Evolutionary conservation across 805 yeast genomes (phyloP).

Genomic region (Barnettozyma populi): DNA sequence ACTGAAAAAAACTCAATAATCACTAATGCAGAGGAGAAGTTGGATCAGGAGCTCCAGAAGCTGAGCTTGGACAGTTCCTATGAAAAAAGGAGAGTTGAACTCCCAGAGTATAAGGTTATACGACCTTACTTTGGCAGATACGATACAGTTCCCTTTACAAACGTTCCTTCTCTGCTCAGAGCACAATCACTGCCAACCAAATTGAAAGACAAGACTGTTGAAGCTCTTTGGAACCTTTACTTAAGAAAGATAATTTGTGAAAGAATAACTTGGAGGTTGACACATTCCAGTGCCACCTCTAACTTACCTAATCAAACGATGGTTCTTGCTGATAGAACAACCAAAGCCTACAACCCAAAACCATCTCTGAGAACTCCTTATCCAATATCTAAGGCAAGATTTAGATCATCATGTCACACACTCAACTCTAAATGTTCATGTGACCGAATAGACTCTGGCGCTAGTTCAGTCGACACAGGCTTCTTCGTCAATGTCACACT

Average conservation of each 20-base stretch:
- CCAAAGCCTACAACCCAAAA: not conserved
- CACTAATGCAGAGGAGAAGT: conserved; percentile 19
- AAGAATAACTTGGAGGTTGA: conserved; percentile 29
- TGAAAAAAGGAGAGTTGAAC: not conserved
- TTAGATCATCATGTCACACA: not conserved
- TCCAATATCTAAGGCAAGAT: conserved; percentile 3
- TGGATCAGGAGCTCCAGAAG: conserved; percentile 20
- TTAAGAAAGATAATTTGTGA: conserved; percentile 27
- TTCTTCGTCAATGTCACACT: conserved; percentile 15
- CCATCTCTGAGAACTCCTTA: not conserved
- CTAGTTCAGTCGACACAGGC: conserved; percentile 22
- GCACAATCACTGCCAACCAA: conserved; percentile 21
- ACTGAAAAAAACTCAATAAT: conserved; percentile 18
- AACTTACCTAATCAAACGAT: not conserved
- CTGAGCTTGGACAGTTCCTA: conserved; percentile 14
- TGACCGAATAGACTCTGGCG: not conserved
- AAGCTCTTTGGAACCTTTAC: conserved; percentile 30
- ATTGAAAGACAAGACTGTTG: conserved; percentile 11
- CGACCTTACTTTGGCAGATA: conserved; percentile 13
- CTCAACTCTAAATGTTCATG: not conserved
- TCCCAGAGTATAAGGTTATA: conserved; percentile 12
- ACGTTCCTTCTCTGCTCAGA: conserved; percentile 8
- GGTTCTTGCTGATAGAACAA: not conserved
- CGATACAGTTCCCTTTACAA: conserved; percentile 13
- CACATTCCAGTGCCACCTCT: conserved; percentile 10